Evolutionary conservation across 768 basidiomycete genomes (phyloP), one percentile per base, ranked within the genome.

Genomic region (Brasilioporus rufonigricans): DNA sequence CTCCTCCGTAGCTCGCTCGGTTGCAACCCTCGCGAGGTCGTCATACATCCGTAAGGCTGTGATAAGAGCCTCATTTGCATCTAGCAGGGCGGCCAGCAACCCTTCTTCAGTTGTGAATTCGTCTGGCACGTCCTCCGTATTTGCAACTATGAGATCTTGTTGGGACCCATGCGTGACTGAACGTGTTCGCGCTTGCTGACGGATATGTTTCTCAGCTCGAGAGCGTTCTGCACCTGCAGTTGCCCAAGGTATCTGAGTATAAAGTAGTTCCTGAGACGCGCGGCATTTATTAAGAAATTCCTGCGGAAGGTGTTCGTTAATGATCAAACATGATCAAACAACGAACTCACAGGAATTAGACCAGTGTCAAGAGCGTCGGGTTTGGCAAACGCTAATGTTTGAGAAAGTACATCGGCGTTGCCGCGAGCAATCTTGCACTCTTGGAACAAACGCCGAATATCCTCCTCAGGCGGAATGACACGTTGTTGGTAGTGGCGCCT

Each of bases 211-310:
- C 58, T 59, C 69, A 13, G 65, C 61, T 32, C 89, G 78, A 9
- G 88, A 87, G 44, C 82, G 82, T 61, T 89, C 87, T 1, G 93
- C 93, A 14, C 86, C 82, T 1, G 91, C 85, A 21, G 85, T 81
- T 4, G 94, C 94, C 93, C 94, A 96, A 8, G 89, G 85, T 62
- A 97, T 93, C 71, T 95, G 93, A 12, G 87, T 85, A 59, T 77
- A 86, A 26, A 96, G 83, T 12, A 94, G 79, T 56, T 93, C 93
- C 69, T 93, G 91, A 3, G 91, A 93, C 4, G 81, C 77, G 29
- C 83, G 79, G 66, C 92, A 93, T 64, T 91, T 90, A 16, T 70
- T 63, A 62, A 90, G 82, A 64, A 93, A 94, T 72, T 95, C 93
- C 92, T 96, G 65, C 1, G 19, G 33, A n/a, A 27, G 26, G 26